A percentile compares a stretch with the other conserved stretches of the same genome.
Evolutionary conservation across 306 rosid species (phyloP).

Genomic region (Fagus crenata): DNA sequence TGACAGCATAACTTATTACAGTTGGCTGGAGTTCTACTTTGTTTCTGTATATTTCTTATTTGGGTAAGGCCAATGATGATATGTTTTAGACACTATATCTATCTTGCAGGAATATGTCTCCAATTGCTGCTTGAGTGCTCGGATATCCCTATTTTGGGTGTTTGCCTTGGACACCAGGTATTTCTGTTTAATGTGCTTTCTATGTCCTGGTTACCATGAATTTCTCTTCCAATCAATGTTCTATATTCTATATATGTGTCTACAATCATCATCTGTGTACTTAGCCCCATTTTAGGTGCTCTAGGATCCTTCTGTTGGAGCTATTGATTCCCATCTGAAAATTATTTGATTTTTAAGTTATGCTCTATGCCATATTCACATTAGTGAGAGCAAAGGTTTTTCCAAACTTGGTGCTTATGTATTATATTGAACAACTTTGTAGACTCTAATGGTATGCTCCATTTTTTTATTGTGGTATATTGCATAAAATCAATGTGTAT

Average conservation of each 20-base stretch:
- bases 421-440: not conserved
- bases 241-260: slow-evolving; percentile 10
- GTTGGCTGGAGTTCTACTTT: not conserved
- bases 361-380: not conserved
- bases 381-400: not conserved
- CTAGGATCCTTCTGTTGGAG: not conserved
- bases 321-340: not conserved
- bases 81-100: slow-evolving; percentile 31
- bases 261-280: not conserved
- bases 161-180: slow-evolving; percentile 99
- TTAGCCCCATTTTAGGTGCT: not conserved
- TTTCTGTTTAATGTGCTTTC: slow-evolving; percentile 27
- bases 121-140: slow-evolving; percentile 69
- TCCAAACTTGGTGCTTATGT: not conserved
- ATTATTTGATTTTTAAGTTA: not conserved
- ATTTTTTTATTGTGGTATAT: not conserved
- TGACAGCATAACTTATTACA: slow-evolving; percentile 16
- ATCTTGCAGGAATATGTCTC: slow-evolving; percentile 82
- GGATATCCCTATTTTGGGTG: slow-evolving; percentile 92
- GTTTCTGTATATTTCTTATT: not conserved
- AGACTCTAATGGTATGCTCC: not conserved
- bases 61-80: slow-evolving; percentile 6
- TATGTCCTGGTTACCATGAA: not conserved
- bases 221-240: slow-evolving; percentile 5
- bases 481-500: not conserved